Percentiles rank a stretch among this genome's conserved stretches.
These are phyloP conservation scores for Myxozyma neotropica DNA, from an alignment of 805 yeast genomes.

Conservation along the genomic window DNA sequence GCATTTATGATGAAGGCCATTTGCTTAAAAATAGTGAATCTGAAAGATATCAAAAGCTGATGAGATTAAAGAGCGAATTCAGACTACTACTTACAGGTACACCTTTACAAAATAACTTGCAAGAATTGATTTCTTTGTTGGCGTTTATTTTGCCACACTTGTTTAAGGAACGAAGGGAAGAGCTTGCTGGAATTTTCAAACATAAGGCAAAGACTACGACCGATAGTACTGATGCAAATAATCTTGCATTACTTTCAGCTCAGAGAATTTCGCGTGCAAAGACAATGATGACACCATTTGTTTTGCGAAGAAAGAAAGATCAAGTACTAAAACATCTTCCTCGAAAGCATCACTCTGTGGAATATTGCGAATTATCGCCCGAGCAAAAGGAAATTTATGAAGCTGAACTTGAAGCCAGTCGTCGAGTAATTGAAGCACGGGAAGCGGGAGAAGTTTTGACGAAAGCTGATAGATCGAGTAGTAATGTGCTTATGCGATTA, in stretches of 20 bases:
- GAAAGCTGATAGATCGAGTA: constrained; percentile 50
- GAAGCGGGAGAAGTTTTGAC: constrained; percentile 37
- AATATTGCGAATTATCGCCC: constrained; percentile 63
- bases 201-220: constrained; percentile 82
- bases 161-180: constrained; percentile 76
- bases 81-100: constrained; percentile 92
- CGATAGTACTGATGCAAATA: constrained; percentile 46
- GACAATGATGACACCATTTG: constrained; percentile 98
- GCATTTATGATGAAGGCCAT: constrained; percentile 97
- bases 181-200: constrained; percentile 77
- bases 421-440: constrained; percentile 39
- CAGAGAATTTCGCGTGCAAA: constrained; percentile 93
- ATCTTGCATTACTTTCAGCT: constrained; percentile 80
- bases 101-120: constrained; percentile 89
- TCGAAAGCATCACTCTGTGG: constrained; percentile 63
- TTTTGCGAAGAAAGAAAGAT: constrained; percentile 84
- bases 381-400: constrained; percentile 63
- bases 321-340: constrained; percentile 93
- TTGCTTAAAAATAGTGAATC: constrained; percentile 87
- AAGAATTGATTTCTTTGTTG: constrained; percentile 84
- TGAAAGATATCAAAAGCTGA: constrained; percentile 83
- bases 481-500: constrained; percentile 81
- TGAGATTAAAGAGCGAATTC: constrained; percentile 82
- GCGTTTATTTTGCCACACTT: constrained; percentile 90
- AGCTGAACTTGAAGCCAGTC: constrained; percentile 52